Conservation (phyloP, 345 rosid species). For the Microthlaspi erraticum region DNA sequence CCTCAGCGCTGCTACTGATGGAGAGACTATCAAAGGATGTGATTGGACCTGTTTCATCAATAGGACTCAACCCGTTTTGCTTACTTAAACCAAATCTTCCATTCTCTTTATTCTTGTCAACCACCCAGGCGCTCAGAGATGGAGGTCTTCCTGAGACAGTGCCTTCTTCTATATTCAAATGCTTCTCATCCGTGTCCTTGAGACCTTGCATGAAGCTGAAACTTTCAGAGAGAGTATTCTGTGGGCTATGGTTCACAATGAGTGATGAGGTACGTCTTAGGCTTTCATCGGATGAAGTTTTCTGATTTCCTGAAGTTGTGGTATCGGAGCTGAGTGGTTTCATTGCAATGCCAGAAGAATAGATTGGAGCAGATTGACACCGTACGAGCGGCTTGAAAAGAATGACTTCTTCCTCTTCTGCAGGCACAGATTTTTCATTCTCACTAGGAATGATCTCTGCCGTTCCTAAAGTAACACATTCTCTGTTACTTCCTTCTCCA, state of each 20-base stretch:
- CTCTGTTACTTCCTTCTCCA: slow-evolving; percentile 15
- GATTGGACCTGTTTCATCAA: slow-evolving; percentile 58
- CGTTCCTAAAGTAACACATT: slow-evolving; percentile 25
- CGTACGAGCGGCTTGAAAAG: slow-evolving; percentile 92
- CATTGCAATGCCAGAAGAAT: slow-evolving; percentile 39
- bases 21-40: slow-evolving; percentile 62
- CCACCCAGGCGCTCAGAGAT: slow-evolving; percentile 86
- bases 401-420: slow-evolving; percentile 94
- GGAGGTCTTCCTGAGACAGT: slow-evolving; percentile 74
- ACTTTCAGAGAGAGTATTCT: slow-evolving; percentile 42
- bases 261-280: slow-evolving; percentile 78
- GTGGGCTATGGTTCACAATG: slow-evolving; percentile 60
- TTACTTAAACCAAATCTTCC: slow-evolving; percentile 47
- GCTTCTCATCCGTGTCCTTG: slow-evolving; percentile 45
- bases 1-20: slow-evolving; percentile 45
- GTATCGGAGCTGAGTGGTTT: slow-evolving; percentile 34
- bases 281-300: slow-evolving; percentile 61
- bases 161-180: slow-evolving; percentile 46
- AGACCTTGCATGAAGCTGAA: slow-evolving; percentile 61
- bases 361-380: slow-evolving; percentile 81
- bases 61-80: slow-evolving; percentile 52
- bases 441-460: slow-evolving; percentile 37
- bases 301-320: slow-evolving; percentile 49
- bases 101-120: slow-evolving; percentile 50
- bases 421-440: slow-evolving; percentile 48